Conservation (phyloP, 2,329 filamentous ascomycete genomes). For the Dissoconium aciculare region DNA sequence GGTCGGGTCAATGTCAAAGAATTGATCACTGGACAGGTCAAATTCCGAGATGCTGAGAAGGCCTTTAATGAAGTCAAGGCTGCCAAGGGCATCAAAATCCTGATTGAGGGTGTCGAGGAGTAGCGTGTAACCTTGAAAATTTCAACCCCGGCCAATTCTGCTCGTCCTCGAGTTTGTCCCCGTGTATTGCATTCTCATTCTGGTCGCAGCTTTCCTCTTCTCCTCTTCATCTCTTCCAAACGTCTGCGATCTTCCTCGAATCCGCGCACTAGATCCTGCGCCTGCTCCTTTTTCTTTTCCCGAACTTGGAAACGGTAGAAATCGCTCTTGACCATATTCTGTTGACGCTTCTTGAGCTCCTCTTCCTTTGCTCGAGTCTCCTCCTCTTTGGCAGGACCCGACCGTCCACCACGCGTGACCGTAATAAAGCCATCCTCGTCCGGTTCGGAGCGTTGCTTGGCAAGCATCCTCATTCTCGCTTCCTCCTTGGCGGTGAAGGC, state of each 20-base stretch:
- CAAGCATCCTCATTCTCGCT: constrained; percentile 46
- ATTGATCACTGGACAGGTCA: constrained; percentile 62
- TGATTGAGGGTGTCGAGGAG: constrained; percentile 28
- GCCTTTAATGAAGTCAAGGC: constrained; percentile 78
- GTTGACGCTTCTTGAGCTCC: constrained; percentile 47
- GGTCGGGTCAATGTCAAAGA: constrained; percentile 62
- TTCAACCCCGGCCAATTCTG: no score
- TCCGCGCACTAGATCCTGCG: constrained; percentile 50
- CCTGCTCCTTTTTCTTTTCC: constrained; percentile 63
- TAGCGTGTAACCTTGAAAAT: no score
- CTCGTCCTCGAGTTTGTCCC: no score
- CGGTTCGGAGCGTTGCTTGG: constrained; percentile 57
- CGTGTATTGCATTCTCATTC: no score
- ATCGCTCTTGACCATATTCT: constrained; percentile 48
- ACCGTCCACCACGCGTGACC: constrained; percentile 61
- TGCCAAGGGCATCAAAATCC: constrained; percentile 59
- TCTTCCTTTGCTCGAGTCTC: constrained; percentile 49
- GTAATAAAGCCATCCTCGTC: constrained; percentile 95
- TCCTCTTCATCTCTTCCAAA: constrained; percentile 15
- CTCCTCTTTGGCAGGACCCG: constrained; percentile 52
- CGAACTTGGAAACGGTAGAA: constrained; percentile 77
- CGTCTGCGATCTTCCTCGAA: constrained; percentile 41
- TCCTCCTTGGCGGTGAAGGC: constrained; percentile 56
- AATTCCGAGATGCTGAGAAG: constrained; percentile 67
- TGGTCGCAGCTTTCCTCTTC: constrained; percentile 14